phyloP scores from a whole-genome alignment of 2,329 filamentous ascomycete species.

The Tolypocladium tropicale region DNA sequence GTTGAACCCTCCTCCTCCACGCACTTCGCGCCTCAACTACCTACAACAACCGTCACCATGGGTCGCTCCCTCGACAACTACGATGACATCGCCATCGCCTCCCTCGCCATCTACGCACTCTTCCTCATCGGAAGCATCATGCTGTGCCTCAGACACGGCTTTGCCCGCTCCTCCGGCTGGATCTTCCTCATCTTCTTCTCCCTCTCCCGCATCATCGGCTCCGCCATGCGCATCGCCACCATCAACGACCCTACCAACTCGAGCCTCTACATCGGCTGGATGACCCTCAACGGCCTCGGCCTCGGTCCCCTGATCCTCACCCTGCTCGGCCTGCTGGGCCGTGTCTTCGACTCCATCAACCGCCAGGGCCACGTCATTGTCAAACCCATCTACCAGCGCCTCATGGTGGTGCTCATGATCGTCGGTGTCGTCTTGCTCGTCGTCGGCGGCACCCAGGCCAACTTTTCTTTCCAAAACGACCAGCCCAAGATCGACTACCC shows the following conservation, averaged over 20 bases:
- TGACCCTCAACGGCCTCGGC: conserved; percentile 20
- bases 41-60: conserved; percentile 6
- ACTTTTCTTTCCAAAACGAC: conserved; percentile 10
- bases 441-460: conserved; percentile 18
- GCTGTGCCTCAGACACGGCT: conserved; percentile 39
- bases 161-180: conserved; percentile 48
- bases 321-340: conserved; percentile 19
- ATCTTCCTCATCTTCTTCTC: conserved; percentile 50
- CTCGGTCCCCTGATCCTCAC: conserved; percentile 37
- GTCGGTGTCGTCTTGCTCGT: conserved; percentile 25
- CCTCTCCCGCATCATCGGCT: conserved; percentile 44
- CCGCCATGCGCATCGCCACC: conserved; percentile 30
- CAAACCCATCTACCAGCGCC: conserved; percentile 17
- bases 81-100: conserved; percentile 20
- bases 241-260: conserved; percentile 39
- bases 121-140: conserved; percentile 17
- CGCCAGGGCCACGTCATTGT: conserved; percentile 20
- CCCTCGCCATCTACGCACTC: conserved; percentile 18
- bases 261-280: conserved; percentile 22
- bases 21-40: background rate
- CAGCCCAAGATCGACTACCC: conserved; percentile 16
- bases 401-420: conserved; percentile 32
- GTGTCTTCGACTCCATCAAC: conserved; percentile 36
- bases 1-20: background rate
- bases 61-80: conserved; percentile 14